These are phyloP conservation scores for Corymbia calophylla DNA, from an alignment of 441 rosid species.

Conservation along the genomic window DNA sequence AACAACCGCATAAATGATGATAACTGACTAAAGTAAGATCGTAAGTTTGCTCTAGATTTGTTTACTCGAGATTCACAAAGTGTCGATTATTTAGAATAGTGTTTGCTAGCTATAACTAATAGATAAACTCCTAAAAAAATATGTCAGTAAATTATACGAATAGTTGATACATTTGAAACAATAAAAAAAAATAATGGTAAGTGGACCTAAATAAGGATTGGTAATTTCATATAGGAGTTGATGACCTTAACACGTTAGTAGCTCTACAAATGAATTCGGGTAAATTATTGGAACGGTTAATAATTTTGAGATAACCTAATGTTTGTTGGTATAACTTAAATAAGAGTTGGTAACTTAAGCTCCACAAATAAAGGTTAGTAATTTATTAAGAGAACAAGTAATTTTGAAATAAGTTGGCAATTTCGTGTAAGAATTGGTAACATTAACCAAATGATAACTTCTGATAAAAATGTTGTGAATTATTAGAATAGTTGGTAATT, in stretches of 20 bases:
- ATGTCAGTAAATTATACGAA: neutral
- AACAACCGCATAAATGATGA: too few relatives aligned
- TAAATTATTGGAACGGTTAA: neutral
- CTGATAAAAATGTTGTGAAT: neutral
- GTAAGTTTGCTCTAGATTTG: too few relatives aligned
- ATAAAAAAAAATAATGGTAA: neutral
- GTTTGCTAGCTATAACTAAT: neutral
- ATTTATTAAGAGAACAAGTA: neutral
- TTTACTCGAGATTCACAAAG: neutral
- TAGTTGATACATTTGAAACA: neutral
- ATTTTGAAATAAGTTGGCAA: too few relatives aligned
- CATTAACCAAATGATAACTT: neutral
- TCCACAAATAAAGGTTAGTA: neutral
- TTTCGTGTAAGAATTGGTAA: neutral
- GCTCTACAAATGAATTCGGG: neutral
- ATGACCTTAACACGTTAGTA: neutral
- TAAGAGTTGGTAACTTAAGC: neutral
- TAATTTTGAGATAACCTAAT: neutral
- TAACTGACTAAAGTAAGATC: too few relatives aligned
- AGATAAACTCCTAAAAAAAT: neutral
- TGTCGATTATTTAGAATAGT: neutral
- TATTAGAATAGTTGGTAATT: neutral
- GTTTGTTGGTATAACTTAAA: neutral
- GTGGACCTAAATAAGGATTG: neutral
- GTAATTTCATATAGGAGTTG: neutral